Conservation (phyloP, 805 yeast species). For the baker's yeast (Saccharomyces cerevisiae) region DNA sequence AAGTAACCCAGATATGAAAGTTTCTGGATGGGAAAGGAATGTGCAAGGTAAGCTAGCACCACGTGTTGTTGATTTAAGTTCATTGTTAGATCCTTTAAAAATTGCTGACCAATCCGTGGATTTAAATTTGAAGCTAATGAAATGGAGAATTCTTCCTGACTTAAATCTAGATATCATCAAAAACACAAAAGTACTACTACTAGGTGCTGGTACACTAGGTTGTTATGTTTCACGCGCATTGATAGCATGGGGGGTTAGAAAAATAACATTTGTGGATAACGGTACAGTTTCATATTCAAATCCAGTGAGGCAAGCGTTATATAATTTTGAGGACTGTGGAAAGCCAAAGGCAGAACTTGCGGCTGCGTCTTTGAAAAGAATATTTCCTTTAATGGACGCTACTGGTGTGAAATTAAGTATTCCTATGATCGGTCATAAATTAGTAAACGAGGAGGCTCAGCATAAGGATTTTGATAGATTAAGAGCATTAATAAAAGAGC, state of each 20-base stretch:
- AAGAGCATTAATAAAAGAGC: constrained; percentile 45
- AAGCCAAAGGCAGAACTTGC: constrained; percentile 71
- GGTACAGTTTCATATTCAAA: constrained; percentile 86
- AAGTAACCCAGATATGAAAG: constrained; percentile 30
- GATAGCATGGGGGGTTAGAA: constrained; percentile 89
- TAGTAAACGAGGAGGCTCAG: constrained; percentile 48
- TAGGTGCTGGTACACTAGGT: constrained; percentile 97
- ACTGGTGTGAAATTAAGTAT: constrained; percentile 61
- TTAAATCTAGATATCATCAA: constrained; percentile 61
- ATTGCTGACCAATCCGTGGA: constrained; percentile 90
- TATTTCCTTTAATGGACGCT: constrained; percentile 71
- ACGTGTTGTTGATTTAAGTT: constrained; percentile 71
- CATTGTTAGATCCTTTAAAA: constrained; percentile 70
- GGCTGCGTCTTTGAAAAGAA: constrained; percentile 57
- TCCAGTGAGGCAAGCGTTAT: constrained; percentile 91
- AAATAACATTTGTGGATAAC: constrained; percentile 82
- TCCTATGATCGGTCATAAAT: constrained; percentile 94
- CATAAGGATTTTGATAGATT: constrained; percentile 45
- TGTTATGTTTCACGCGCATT: constrained; percentile 80
- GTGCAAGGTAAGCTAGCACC: constrained; percentile 67
- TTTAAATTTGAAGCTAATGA: constrained; percentile 84
- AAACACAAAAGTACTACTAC: constrained; percentile 53
- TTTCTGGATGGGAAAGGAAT: constrained; percentile 89
- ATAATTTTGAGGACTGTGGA: constrained; percentile 78
- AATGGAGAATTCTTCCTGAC: constrained; percentile 89